These are phyloP conservation scores for Beauveria asiatica DNA, from an alignment of 2,329 filamentous ascomycete species.

Conservation along the genomic window DNA sequence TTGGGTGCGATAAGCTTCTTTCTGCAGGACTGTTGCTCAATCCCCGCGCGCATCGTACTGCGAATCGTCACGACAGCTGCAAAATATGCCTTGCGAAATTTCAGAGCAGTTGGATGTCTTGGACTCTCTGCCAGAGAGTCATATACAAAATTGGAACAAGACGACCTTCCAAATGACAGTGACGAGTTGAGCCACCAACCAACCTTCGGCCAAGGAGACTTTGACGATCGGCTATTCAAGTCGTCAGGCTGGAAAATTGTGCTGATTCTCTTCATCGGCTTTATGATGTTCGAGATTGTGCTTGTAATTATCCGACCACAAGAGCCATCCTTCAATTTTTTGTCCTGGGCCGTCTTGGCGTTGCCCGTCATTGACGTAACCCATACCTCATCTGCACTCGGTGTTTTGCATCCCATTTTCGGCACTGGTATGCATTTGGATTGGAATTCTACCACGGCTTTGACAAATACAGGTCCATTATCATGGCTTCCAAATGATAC, in stretches of 20 bases:
- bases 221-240: background rate
- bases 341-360: constrained; percentile 26
- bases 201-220: background rate
- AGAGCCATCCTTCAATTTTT: constrained; percentile 24
- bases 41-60: constrained; percentile 14
- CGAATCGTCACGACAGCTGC: constrained; percentile 16
- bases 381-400: constrained; percentile 23
- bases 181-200: background rate
- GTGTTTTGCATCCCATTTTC: constrained; percentile 17
- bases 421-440: constrained; percentile 20
- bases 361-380: constrained; percentile 27
- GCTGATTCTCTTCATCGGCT: constrained; percentile 11
- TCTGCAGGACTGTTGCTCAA: constrained; percentile 17
- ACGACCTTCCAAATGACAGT: background rate
- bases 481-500: constrained; percentile 20
- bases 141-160: background rate
- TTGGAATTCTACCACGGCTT: constrained; percentile 22
- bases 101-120: background rate
- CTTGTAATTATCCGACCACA: constrained; percentile 20
- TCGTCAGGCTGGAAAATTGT: background rate
- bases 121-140: background rate
- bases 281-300: constrained; percentile 16
- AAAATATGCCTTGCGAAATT: background rate
- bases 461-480: constrained; percentile 15
- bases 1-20: constrained; percentile 14